Evolutionary conservation across 169 alveolate genomes (phyloP).

Genomic region (Plasmodium gallinaceum): DNA sequence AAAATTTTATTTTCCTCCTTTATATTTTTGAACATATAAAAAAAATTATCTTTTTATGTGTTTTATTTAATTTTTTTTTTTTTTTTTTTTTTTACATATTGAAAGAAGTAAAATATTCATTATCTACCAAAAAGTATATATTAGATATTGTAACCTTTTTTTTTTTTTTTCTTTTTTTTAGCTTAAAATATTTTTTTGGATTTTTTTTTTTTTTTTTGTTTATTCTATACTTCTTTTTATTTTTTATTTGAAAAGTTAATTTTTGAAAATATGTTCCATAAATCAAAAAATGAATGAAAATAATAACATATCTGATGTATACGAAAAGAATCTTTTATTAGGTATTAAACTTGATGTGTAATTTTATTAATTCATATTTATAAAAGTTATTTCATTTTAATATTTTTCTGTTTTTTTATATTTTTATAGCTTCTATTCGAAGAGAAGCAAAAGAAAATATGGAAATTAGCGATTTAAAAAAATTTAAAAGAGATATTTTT

Average conservation of each 20-base stretch:
- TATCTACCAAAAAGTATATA: too few species aligned
- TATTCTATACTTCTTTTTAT: too few species aligned
- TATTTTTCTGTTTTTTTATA: not conserved
- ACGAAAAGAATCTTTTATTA: conserved; percentile 34
- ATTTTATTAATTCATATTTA: conserved; percentile 1
- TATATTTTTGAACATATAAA: conserved; percentile 7
- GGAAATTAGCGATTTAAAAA: conserved; percentile 11
- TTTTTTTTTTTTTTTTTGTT: not conserved
- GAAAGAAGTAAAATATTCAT: not conserved
- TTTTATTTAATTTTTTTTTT: not conserved
- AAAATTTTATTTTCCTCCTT: not conserved
- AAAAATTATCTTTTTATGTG: not conserved
- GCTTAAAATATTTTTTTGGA: too few species aligned
- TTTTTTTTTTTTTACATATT: not conserved
- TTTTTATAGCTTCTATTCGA: conserved; percentile 22
- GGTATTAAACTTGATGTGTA: conserved; percentile 2
- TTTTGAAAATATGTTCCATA: conserved; percentile 9
- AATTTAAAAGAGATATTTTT: not conserved
- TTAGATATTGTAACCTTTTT: not conserved
- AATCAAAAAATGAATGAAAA: conserved; percentile 33
- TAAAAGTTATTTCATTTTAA: not conserved
- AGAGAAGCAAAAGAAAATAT: conserved; percentile 68
- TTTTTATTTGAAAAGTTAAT: not conserved
- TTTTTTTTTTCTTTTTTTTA: too few species aligned
- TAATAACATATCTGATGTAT: conserved; percentile 16